Base-by-base conservation (phyloP, 441 rosid genomes). In the Mallotus japonicus region DNA sequence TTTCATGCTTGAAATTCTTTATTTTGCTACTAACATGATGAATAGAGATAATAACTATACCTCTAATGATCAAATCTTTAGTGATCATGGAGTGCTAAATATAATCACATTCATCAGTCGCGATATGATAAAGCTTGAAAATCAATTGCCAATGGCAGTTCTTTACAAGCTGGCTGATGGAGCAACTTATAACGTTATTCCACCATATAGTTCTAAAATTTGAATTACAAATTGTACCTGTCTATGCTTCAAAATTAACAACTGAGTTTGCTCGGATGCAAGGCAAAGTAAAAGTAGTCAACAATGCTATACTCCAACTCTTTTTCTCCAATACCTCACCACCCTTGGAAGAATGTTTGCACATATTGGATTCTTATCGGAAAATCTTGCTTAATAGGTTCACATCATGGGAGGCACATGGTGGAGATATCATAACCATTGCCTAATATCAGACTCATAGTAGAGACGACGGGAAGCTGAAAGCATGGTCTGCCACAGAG, bases 41-140 rank as follows among this genome's bases (percentile, higher is more conserved):
- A 75, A 69, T 0, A 37, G 40, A 1, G 0, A 37, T 5, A 37
- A 37, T 14, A 79, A 79, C 47, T 83, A 84, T 28, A 73, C 74
- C 0, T 14, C 6, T 37, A 68, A 75, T 58, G 85, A 87, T 58
- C 87, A 87, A 0, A 60, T 87, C 57, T 85, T 87, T 61, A 73
- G 85, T 75, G 42, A 28, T 58, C 87, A 85, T 61, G 87, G 90
- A 64, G 77, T 67, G 83, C 67, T 83, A 15, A 55, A 79, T 32
- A 64, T 74, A 5, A 34, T 83, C 63, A 83, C 86, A 0, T 79
- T 63, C 73, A 76, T 84, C 20, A 72, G 51, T 54, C 73, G 84
- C 19, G 86, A 86, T 69, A 84, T 81, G 90, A 16, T 84, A 44
- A 76, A 81, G 80, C 82, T 86, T 19, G 90, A 84, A 65, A 86